phyloP scores from a whole-genome alignment of 805 yeast species.

The Cyberlindnera mississippiensis region DNA sequence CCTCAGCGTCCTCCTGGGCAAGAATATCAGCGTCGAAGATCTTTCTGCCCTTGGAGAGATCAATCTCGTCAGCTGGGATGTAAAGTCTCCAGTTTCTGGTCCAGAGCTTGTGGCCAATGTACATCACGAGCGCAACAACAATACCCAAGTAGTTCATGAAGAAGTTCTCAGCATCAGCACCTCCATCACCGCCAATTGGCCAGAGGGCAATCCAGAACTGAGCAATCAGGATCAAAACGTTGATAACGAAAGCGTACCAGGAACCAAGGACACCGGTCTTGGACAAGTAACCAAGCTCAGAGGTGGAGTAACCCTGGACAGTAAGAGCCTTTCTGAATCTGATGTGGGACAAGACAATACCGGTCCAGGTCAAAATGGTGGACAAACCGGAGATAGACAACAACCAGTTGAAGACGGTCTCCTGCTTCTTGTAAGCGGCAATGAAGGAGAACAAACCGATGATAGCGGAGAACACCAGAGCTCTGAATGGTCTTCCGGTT shows the following conservation, averaged over 20 bases:
- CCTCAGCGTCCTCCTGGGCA: slow-evolving; percentile 39
- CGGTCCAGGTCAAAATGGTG: slow-evolving; percentile 58
- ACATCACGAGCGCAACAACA: slow-evolving; percentile 39
- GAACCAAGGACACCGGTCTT: slow-evolving; percentile 53
- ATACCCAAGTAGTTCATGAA: slow-evolving; percentile 53
- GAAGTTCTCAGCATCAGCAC: slow-evolving; percentile 39
- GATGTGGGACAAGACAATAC: slow-evolving; percentile 52
- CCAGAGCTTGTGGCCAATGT: slow-evolving; percentile 49
- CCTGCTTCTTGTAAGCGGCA: slow-evolving; percentile 58
- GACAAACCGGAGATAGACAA: slow-evolving; percentile 59
- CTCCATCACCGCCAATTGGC: slow-evolving; percentile 45
- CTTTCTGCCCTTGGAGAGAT: slow-evolving; percentile 44
- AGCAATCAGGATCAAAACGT: slow-evolving; percentile 47
- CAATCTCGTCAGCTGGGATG: slow-evolving; percentile 38
- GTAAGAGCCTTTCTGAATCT: slow-evolving; percentile 56
- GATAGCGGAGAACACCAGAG: slow-evolving; percentile 46
- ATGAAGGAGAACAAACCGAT: slow-evolving; percentile 63
- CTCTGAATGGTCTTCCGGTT: slow-evolving; percentile 55
- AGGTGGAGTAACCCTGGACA: slow-evolving; percentile 47
- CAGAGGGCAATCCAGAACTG: slow-evolving; percentile 66
- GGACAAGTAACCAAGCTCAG: slow-evolving; percentile 51
- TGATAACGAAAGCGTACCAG: slow-evolving; percentile 44
- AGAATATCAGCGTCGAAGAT: slow-evolving; percentile 38
- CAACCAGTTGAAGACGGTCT: slow-evolving; percentile 59
- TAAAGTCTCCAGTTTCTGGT: slow-evolving; percentile 32